A percentile compares a stretch with the other conserved stretches of the same genome.
Conservation (phyloP, 176 grass and related monocot genomes). For the Pontederia crassipes region DNA sequence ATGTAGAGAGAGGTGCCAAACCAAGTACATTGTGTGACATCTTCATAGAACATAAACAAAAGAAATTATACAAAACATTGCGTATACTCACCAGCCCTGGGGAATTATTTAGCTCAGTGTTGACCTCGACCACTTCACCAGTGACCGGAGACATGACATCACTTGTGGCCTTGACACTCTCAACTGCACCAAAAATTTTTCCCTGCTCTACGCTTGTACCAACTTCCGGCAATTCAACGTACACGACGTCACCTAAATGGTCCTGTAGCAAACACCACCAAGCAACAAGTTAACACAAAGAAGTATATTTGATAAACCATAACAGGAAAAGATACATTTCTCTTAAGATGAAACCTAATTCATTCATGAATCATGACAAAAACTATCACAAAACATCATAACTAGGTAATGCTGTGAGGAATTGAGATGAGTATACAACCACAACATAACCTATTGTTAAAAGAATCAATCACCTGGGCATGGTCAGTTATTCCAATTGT, state of each 20-base stretch:
- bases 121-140: slow-evolving; percentile 72
- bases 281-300: neutral
- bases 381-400: too few species aligned
- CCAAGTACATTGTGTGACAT: too few species aligned
- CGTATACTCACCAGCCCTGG: slow-evolving; percentile 56
- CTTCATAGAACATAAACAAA: too few species aligned
- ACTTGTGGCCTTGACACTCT: slow-evolving; percentile 97
- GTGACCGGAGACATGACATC: slow-evolving; percentile 75
- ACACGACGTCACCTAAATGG: slow-evolving; percentile 95
- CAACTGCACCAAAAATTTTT: slow-evolving; percentile 72
- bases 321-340: slow-evolving; percentile 2
- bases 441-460: neutral
- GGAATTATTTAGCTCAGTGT: slow-evolving; percentile 31
- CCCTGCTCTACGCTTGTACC: slow-evolving; percentile 52
- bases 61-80: neutral
- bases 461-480: slow-evolving; percentile 53
- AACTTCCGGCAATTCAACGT: slow-evolving; percentile 85
- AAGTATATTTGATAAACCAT: too few species aligned
- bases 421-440: neutral
- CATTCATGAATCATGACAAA: too few species aligned
- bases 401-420: too few species aligned
- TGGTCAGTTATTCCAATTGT: slow-evolving; percentile 93
- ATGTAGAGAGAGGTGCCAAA: too few species aligned
- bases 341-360: neutral
- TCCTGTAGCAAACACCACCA: slow-evolving; percentile 25